phyloP scores from a whole-genome alignment of 305 asterid species.

The Solanum aculeatissimum region DNA sequence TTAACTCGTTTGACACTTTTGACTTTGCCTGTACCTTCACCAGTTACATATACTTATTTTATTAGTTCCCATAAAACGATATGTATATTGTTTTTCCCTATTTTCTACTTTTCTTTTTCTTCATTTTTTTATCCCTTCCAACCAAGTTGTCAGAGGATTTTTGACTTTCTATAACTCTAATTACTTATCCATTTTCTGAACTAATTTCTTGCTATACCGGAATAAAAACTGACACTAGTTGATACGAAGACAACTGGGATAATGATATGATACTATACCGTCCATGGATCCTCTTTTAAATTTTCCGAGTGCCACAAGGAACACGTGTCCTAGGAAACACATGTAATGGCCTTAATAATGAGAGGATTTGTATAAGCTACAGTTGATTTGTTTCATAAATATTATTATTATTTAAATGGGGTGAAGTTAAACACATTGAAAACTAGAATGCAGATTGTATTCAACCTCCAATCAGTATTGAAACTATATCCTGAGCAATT shows the following conservation, averaged over 20 bases:
- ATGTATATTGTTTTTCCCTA: background rate
- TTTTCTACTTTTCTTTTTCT: background rate
- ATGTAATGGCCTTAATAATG: background rate
- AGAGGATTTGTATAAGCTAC: background rate
- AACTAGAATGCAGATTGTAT: too few species aligned
- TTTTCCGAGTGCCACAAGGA: background rate
- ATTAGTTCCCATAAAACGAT: background rate
- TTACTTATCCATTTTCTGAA: background rate
- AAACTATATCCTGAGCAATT: too few species aligned
- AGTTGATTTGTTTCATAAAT: background rate
- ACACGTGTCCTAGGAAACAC: background rate
- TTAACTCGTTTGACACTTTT: background rate
- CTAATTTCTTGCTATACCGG: background rate
- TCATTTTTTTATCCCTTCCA: background rate
- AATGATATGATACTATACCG: background rate
- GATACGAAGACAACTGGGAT: background rate
- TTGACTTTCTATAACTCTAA: slow-evolving; percentile 12
- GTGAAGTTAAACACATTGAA: background rate
- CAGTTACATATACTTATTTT: background rate
- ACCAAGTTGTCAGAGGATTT: slow-evolving; percentile 20
- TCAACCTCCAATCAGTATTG: too few species aligned
- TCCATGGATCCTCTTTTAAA: background rate
- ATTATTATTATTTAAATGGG: background rate
- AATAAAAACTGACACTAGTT: background rate
- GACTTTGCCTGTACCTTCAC: background rate